Evolutionary conservation across 495 filamentous ascomycete species (phyloP).

Genomic region (Trichocladium uniseriatum): DNA sequence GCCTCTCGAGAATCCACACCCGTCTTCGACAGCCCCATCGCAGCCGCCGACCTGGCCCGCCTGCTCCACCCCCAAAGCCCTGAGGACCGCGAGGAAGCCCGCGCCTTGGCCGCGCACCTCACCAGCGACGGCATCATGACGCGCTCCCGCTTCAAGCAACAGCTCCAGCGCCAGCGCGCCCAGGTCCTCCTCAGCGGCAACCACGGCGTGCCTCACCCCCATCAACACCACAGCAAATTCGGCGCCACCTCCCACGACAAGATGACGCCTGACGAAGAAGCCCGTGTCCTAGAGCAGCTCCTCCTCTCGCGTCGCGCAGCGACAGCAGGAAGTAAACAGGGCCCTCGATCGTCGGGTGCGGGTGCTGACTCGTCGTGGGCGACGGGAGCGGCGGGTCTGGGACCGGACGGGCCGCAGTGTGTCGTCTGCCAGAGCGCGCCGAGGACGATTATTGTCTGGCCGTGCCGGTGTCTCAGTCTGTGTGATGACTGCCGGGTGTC

Average conservation of each 20-base stretch:
- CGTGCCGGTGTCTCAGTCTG: conserved; percentile 84
- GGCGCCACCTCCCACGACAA: conserved; percentile 19
- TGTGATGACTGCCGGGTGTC: conserved; percentile 93
- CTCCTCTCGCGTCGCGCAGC: conserved; percentile 53
- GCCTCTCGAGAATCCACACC: conserved; percentile 50
- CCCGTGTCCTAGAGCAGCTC: conserved; percentile 67
- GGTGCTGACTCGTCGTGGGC: conserved; percentile 44
- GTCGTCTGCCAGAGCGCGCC: conserved; percentile 87
- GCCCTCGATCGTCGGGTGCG: not conserved
- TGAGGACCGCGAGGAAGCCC: conserved; percentile 72
- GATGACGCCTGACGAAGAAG: conserved; percentile 60
- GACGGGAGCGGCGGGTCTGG: conserved; percentile 60
- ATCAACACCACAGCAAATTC: not conserved
- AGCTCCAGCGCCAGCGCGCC: conserved; percentile 54
- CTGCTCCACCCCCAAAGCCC: conserved; percentile 72
- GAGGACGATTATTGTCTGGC: conserved; percentile 89
- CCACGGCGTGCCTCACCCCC: not conserved
- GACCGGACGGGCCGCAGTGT: conserved; percentile 70
- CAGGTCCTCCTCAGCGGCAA: conserved; percentile 50
- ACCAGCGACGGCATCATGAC: conserved; percentile 62
- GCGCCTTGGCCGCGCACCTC: conserved; percentile 73
- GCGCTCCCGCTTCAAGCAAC: conserved; percentile 61
- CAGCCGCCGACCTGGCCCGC: conserved; percentile 59
- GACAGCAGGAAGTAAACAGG: not conserved
- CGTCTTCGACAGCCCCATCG: conserved; percentile 52